Conservation (phyloP, 1,284 basidiomycete species). For the Pseudozyma thailandica region DNA sequence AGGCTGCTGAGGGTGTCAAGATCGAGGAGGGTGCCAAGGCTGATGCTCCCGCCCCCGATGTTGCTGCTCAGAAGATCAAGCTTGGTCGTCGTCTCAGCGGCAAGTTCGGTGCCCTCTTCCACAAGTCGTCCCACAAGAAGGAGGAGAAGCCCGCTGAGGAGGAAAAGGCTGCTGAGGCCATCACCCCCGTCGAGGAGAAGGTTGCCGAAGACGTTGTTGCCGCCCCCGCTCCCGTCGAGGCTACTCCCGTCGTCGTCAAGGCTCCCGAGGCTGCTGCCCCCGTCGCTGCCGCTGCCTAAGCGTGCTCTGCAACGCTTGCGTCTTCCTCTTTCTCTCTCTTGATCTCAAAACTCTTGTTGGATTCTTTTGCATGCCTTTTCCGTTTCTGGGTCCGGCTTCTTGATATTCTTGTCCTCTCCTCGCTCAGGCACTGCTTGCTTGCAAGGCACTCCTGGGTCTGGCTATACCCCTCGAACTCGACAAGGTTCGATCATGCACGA, state of each 20-base stretch:
- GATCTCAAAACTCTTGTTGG: constrained; percentile 12
- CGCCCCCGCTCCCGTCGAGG: constrained; percentile 19
- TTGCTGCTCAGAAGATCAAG: constrained; percentile 57
- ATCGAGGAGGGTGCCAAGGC: constrained; percentile 58
- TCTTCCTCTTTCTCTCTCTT: neutral
- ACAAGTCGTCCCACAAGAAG: constrained; percentile 53
- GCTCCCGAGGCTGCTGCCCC: constrained; percentile 44
- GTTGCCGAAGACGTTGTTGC: constrained; percentile 40
- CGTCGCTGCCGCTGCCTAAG: constrained; percentile 47
- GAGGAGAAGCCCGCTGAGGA: constrained; percentile 40
- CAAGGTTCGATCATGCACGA: constrained; percentile 49
- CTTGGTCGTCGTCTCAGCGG: constrained; percentile 56
- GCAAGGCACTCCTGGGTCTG: constrained; percentile 7
- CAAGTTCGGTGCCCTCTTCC: constrained; percentile 58
- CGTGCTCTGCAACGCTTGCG: neutral
- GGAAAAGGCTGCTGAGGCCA: constrained; percentile 29
- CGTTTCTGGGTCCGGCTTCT: constrained; percentile 28
- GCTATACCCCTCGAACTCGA: constrained; percentile 51
- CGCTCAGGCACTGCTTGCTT: constrained; percentile 6
- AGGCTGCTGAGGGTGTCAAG: constrained; percentile 55
- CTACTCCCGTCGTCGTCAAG: constrained; percentile 31
- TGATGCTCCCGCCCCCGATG: constrained; percentile 48
- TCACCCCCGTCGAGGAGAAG: constrained; percentile 37
- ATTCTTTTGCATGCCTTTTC: constrained; percentile 45
- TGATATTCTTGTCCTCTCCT: constrained; percentile 34